Base-by-base conservation (phyloP, 495 filamentous ascomycete genomes). In the Cryomyces antarcticus region DNA sequence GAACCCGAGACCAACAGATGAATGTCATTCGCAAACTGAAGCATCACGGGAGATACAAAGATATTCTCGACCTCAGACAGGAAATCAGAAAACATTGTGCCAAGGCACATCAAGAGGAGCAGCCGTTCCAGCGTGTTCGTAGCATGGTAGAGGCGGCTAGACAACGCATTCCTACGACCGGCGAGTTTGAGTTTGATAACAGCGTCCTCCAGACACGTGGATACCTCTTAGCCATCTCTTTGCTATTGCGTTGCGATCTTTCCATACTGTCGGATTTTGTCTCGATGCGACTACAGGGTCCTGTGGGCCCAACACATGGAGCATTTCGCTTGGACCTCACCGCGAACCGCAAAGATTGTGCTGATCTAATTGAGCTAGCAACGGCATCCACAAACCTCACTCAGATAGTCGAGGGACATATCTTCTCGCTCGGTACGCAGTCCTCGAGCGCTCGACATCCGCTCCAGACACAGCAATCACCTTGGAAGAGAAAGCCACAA, bases 81-180 rank as follows among this genome's bases (percentile, higher is more conserved):
- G 35, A 59, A 1, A 59, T 75, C 37, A 53, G 51, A 1, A 42
- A 17, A n/a, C 77, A 72, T 52, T 51, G 59, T 4, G 34, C 51
- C 10, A 43, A 63, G 31, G 69, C 74, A 10, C 49, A 52, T 36
- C 51, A 62, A 46, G 61, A 69, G 38, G 77, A 80, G 56, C 73
- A 80, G 43, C 75, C 76, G 0, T 74, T 75, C 43, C 62, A 66
- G 35, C 62, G 63, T 10, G 71, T 82, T 6, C 62, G 64, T 13
- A 54, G 64, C 41, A 55, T 75, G 46, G 69, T 76, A 28, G 52
- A 67, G 41, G 61, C 69, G 36, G 66, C 66, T 4, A 61, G 61
- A 24, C 54, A 61, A 11, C 60, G 63, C 5, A 46, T 42, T 5
- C 36, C 41, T 12, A 39, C 39, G 6, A 41, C 30, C 31, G 58